Conservation (phyloP, 2,329 filamentous ascomycete species). For the Claviceps sp. region DNA sequence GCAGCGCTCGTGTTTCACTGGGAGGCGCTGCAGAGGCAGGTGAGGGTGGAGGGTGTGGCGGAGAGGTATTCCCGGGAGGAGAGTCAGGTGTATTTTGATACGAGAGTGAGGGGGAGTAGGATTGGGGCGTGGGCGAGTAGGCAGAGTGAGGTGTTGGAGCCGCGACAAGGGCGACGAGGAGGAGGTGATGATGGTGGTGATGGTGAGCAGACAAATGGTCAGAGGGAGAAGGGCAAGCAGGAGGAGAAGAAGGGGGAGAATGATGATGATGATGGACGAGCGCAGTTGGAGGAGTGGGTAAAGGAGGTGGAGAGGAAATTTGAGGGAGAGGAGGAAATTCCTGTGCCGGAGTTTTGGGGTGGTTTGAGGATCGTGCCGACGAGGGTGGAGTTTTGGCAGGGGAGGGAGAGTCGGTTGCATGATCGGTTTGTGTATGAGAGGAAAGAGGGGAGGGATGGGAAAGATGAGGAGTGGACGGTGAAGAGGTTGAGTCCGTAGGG, state of each 20-base stretch:
- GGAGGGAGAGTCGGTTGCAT: slow-evolving; percentile 76
- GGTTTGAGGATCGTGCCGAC: slow-evolving; percentile 76
- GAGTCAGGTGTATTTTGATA: slow-evolving; percentile 55
- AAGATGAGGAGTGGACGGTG: slow-evolving; percentile 44
- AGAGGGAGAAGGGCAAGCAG: slow-evolving; percentile 58
- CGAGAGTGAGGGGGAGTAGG: slow-evolving; percentile 61
- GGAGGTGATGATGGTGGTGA: neutral
- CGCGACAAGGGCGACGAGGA: slow-evolving; percentile 8
- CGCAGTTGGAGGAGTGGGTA: slow-evolving; percentile 64
- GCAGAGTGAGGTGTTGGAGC: slow-evolving; percentile 65
- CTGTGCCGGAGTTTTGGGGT: slow-evolving; percentile 89
- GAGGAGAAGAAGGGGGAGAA: slow-evolving; percentile 40
- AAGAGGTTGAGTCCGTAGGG: slow-evolving; percentile 58
- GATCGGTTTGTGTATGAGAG: slow-evolving; percentile 82
- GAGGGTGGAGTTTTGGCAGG: slow-evolving; percentile 92
- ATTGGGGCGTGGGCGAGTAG: slow-evolving; percentile 88
- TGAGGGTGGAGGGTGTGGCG: slow-evolving; percentile 69
- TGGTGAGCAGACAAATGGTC: slow-evolving; percentile 38
- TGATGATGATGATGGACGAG: slow-evolving; percentile 44
- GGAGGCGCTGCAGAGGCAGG: slow-evolving; percentile 74
- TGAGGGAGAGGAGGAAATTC: slow-evolving; percentile 63
- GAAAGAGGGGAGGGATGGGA: slow-evolving; percentile 25
- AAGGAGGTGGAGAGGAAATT: slow-evolving; percentile 65
- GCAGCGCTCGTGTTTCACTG: slow-evolving; percentile 86
- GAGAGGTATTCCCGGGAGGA: slow-evolving; percentile 56